Conservation (phyloP, 129 eudicot genomes). For the Daucus carota region DNA sequence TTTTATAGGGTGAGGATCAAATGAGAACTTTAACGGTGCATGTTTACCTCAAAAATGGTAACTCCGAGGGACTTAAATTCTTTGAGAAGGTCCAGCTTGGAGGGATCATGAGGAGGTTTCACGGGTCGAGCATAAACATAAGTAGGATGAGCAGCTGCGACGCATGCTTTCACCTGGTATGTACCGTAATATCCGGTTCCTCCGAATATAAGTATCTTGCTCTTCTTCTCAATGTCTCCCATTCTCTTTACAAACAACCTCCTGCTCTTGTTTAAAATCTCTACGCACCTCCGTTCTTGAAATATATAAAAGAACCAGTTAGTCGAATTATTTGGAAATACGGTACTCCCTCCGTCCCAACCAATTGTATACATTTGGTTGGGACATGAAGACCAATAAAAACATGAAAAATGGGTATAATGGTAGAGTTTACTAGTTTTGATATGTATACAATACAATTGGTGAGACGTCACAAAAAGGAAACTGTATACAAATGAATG, state of each 20-base stretch:
- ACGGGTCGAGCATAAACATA: constrained; percentile 16
- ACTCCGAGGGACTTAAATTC: constrained; percentile 19
- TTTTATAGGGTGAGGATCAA: too few relatives aligned
- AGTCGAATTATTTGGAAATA: too few relatives aligned
- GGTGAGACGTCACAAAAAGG: too few relatives aligned
- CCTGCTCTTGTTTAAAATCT: neutral
- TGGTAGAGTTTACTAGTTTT: too few relatives aligned
- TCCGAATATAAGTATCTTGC: neutral
- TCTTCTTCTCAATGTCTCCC: neutral
- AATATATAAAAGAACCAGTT: neutral
- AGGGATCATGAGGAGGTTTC: constrained; percentile 1
- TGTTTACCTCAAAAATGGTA: neutral
- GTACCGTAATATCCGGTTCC: constrained; percentile 15
- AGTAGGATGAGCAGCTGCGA: constrained; percentile 17
- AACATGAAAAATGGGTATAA: too few relatives aligned
- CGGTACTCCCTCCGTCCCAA: too few relatives aligned
- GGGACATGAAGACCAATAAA: too few relatives aligned
- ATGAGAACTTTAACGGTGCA: too few relatives aligned
- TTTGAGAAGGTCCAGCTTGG: constrained; percentile 8
- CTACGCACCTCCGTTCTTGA: neutral
- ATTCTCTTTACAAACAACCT: neutral
- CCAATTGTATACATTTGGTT: too few relatives aligned
- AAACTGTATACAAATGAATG: too few relatives aligned
- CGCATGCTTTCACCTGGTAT: constrained; percentile 18
- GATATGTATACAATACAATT: too few relatives aligned